Evolutionary conservation across 306 rosid species (phyloP).

Genomic region (Albizia julibrissin): DNA sequence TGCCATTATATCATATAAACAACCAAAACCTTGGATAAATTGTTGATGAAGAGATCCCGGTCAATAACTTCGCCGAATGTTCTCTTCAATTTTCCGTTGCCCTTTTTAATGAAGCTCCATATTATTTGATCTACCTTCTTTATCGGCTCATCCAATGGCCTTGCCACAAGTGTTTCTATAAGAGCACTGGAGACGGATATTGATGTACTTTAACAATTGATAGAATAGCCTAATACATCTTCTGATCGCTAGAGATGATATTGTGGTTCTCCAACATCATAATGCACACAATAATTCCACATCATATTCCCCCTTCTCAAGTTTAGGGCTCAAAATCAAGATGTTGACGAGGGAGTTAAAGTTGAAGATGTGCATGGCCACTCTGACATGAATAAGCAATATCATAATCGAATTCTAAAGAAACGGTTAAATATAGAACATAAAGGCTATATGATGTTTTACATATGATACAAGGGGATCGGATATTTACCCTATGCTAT

Average conservation of each 20-base stretch:
- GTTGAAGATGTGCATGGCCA: neutral
- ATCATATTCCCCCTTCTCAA: neutral
- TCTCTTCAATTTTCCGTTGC: too few relatives aligned
- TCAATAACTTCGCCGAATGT: too few relatives aligned
- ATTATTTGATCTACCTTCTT: too few relatives aligned
- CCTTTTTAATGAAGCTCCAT: too few relatives aligned
- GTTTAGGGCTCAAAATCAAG: neutral
- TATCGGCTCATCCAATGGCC: too few relatives aligned
- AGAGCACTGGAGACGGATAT: neutral
- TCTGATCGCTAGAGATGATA: neutral
- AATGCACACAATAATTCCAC: neutral
- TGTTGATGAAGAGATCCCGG: too few relatives aligned
- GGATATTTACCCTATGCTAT: neutral
- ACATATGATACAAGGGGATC: neutral
- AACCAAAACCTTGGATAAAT: too few relatives aligned
- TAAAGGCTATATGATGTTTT: neutral
- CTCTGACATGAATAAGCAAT: conserved; percentile 31
- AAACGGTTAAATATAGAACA: neutral
- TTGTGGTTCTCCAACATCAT: neutral
- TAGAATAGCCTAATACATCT: neutral
- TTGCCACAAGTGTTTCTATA: too few relatives aligned
- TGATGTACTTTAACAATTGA: neutral
- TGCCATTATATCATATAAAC: too few relatives aligned
- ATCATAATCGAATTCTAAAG: conserved; percentile 43
- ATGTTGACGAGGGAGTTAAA: neutral